phyloP scores from a whole-genome alignment of 306 rosid genomes.

The Cicer arietinum region DNA sequence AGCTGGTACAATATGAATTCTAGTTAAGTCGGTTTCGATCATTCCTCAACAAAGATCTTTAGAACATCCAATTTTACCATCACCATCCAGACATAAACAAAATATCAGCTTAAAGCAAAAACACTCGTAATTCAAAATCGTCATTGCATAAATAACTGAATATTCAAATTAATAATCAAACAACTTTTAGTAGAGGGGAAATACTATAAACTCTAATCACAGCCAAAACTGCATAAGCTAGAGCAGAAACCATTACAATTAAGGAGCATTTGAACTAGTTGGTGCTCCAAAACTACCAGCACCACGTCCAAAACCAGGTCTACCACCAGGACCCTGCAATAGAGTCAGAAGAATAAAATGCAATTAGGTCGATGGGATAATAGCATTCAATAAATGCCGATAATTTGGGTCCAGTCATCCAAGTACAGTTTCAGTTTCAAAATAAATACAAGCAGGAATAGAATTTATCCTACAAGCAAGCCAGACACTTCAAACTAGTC shows the following conservation, averaged over 20 bases:
- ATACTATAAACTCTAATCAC: conserved; percentile 33
- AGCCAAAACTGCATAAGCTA: conserved; percentile 32
- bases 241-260: conserved; percentile 4
- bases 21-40: not conserved
- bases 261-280: conserved; percentile 49
- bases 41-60: not conserved
- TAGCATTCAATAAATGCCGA: not conserved
- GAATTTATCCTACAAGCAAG: not conserved
- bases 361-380: not conserved
- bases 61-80: not conserved
- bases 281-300: conserved; percentile 64
- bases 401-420: not conserved
- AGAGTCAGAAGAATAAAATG: not conserved
- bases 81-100: not conserved
- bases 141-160: conserved; percentile 33
- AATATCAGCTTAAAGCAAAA: conserved; percentile 21
- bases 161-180: conserved; percentile 30
- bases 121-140: conserved; percentile 37
- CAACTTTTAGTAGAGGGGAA: conserved; percentile 20
- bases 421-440: not conserved
- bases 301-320: conserved; percentile 85
- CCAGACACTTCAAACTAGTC: not conserved
- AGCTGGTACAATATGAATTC: no score
- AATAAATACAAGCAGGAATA: not conserved
- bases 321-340: conserved; percentile 72